Conservation (phyloP, 2,329 filamentous ascomycete genomes). For the Epicoccum nigrum region DNA sequence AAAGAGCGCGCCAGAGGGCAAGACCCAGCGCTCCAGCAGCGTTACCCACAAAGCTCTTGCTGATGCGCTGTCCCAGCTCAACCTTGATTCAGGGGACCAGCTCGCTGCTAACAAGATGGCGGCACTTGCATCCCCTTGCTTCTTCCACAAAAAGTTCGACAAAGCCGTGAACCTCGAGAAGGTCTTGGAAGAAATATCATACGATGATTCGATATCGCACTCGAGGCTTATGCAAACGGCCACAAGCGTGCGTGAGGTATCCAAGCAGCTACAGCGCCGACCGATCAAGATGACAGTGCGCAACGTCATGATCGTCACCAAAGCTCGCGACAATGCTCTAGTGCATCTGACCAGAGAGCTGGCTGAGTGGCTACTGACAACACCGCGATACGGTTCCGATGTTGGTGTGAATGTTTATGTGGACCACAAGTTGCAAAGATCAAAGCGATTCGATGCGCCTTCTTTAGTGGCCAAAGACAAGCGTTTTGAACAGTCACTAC, state of each 20-base stretch:
- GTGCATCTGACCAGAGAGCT: slow-evolving; percentile 89
- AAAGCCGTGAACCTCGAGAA: slow-evolving; percentile 94
- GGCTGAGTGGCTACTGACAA: slow-evolving; percentile 83
- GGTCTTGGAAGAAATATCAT: slow-evolving; percentile 91
- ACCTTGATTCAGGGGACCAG: slow-evolving; percentile 53
- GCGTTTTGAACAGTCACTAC: slow-evolving; percentile 81
- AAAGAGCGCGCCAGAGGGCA: slow-evolving; percentile 42
- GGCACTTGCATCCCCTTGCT: slow-evolving; percentile 88
- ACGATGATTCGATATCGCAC: slow-evolving; percentile 88
- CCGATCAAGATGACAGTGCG: slow-evolving; percentile 90
- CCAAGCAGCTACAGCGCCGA: slow-evolving; percentile 88
- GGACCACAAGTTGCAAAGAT: slow-evolving; percentile 89
- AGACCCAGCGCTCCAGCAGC: slow-evolving; percentile 37
- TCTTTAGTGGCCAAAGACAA: slow-evolving; percentile 75
- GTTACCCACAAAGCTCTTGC: slow-evolving; percentile 64
- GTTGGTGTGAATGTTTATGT: slow-evolving; percentile 97
- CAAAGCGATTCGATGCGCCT: slow-evolving; percentile 82
- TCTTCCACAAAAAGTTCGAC: slow-evolving; percentile 96
- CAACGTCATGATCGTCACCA: slow-evolving; percentile 98
- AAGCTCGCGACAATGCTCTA: slow-evolving; percentile 92
- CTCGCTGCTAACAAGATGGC: slow-evolving; percentile 59
- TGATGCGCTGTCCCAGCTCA: slow-evolving; percentile 60
- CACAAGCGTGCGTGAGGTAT: slow-evolving; percentile 92
- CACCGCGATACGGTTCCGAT: slow-evolving; percentile 85
- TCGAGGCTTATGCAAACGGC: slow-evolving; percentile 94